Evolutionary conservation across 129 eudicot species (phyloP).

Genomic region (Centaurea solstitialis): DNA sequence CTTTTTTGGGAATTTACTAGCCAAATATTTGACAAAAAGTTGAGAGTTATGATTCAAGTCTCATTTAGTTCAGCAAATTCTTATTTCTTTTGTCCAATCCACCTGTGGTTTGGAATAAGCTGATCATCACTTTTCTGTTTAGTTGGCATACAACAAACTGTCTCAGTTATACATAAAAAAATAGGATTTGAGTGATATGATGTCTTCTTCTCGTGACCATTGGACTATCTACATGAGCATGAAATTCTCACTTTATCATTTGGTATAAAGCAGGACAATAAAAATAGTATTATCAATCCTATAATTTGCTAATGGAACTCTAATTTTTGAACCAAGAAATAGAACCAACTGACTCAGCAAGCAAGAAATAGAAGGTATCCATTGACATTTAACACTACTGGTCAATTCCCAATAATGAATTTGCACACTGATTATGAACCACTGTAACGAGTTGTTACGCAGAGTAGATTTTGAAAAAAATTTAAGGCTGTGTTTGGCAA

Average conservation of each 20-base stretch:
- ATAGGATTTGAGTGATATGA: not conserved
- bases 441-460: not conserved
- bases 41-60: not conserved
- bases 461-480: not conserved
- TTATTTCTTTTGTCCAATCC: not conserved
- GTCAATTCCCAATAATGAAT: not conserved
- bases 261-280: not conserved
- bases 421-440: not conserved
- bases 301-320: not conserved
- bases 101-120: not conserved
- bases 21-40: not conserved
- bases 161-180: not conserved
- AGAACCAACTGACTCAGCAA: not conserved
- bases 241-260: not conserved
- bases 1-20: not conserved
- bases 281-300: not conserved
- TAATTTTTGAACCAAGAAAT: no score
- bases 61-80: not conserved
- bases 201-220: not conserved
- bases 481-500: no score
- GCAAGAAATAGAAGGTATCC: no score
- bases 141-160: not conserved
- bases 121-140: not conserved
- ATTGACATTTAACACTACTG: not conserved
- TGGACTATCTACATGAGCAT: not conserved